Evolutionary conservation across 305 asterid species (phyloP), one percentile per base, ranked within the genome.

Genomic region (Ajuga reptans): DNA sequence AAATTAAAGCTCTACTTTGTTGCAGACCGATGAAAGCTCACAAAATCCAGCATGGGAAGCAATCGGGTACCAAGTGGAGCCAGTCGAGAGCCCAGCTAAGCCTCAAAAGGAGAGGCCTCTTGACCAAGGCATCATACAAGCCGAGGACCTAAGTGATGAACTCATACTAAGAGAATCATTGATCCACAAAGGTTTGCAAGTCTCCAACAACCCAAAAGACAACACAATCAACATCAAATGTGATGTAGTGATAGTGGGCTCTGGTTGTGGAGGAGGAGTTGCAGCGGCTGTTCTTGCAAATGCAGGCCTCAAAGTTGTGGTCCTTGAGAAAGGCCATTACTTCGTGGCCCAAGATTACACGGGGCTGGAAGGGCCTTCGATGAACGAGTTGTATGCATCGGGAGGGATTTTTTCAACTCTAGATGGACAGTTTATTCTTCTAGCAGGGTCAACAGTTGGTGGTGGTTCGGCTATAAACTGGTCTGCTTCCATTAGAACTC

Each of bases 401-500:
- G 94, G 95, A 31, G 91, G 84, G 9, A 81, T 82, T 34, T 63
- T 83, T 7, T 29, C 76, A 0, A 89, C 84, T 47, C 69, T 55
- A 21, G 96, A 87, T 49, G 96, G 96, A 14, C 81, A 84, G 71
- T 0, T 85, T 16, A 71, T 84, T 70, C 31, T 85, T 39, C 10
- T 77, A 42, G 89, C 92, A 0, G 95, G 95, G 29, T 77, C 84
- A 42, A 81, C 94, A 0, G 87, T 87, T 9, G 92, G 95, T 4
- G 96, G 96, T 1, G 96, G 96, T n/a, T 84, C 94, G 4, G 82
- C 85, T 6, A 61, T 89, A 33, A 89, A 87, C 63, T 89, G 95
- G 96, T 76, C 92, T 0, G 96, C 94, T 27, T 83, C 82, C 52
- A 70, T 89, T 52, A 87, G 51, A 56, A 85, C 96, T 16, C 96